These are phyloP conservation scores for Saitozyma sp. DNA, from an alignment of 768 basidiomycete species.

Conservation along the genomic window DNA sequence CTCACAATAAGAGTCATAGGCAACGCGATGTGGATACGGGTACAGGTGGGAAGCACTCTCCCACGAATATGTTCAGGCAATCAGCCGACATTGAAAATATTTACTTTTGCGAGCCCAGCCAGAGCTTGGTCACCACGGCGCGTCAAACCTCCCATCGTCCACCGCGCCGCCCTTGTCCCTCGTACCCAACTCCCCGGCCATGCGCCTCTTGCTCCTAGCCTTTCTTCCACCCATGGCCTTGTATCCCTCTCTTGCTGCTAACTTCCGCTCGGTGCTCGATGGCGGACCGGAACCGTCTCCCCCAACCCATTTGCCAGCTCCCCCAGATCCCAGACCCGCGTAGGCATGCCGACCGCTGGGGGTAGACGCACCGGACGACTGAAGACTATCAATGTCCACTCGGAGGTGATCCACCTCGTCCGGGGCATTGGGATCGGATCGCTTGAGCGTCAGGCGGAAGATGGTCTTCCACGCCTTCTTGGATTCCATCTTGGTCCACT, in stretches of 20 bases:
- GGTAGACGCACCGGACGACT: constrained; percentile 35
- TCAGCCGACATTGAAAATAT: too few relatives aligned
- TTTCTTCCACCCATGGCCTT: constrained; percentile 87
- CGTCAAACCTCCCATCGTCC: constrained; percentile 52
- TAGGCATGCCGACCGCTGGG: constrained; percentile 33
- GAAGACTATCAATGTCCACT: constrained; percentile 36
- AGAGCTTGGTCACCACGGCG: constrained; percentile 39
- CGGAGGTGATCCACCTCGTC: constrained; percentile 34
- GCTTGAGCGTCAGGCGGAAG: constrained; percentile 46
- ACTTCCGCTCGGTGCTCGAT: constrained; percentile 64
- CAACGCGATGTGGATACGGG: background rate
- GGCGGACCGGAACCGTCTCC: constrained; percentile 40
- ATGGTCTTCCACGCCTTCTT: constrained; percentile 78
- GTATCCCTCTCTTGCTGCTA: constrained; percentile 87
- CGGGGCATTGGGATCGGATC: constrained; percentile 37
- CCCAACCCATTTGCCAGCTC: constrained; percentile 35
- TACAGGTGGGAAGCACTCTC: background rate
- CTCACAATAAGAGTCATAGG: too few relatives aligned
- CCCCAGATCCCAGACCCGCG: constrained; percentile 40
- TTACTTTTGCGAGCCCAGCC: background rate
- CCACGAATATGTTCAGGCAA: too few relatives aligned
- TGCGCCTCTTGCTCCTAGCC: constrained; percentile 69
- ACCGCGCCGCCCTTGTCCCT: constrained; percentile 80
- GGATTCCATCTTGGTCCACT: constrained; percentile 92
- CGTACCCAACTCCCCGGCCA: constrained; percentile 59